Evolutionary conservation across 2,329 filamentous ascomycete genomes (phyloP).

Genomic region (Aaosphaeria pasadenensis): DNA sequence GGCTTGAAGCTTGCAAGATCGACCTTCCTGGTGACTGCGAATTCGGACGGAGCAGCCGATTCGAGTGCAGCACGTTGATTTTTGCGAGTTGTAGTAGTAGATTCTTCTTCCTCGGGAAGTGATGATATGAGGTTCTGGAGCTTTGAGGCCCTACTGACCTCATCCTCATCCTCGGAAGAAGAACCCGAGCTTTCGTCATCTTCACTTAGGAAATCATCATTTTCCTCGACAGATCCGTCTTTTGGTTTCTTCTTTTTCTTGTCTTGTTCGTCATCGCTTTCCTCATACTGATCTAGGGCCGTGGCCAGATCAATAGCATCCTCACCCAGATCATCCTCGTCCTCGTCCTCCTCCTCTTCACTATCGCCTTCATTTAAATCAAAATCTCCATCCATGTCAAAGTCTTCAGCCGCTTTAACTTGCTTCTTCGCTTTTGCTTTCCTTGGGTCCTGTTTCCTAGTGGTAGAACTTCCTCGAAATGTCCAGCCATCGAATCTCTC

Average conservation of each 20-base stretch:
- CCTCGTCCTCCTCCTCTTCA: slow-evolving; percentile 50
- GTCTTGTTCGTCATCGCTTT: slow-evolving; percentile 30
- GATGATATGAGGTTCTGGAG: slow-evolving; percentile 68
- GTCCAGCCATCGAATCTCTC: slow-evolving; percentile 78
- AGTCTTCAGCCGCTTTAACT: slow-evolving; percentile 25
- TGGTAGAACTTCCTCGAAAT: slow-evolving; percentile 57
- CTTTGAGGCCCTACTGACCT: slow-evolving; percentile 55
- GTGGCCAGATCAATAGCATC: slow-evolving; percentile 63
- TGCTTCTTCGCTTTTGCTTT: slow-evolving; percentile 39
- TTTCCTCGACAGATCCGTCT: slow-evolving; percentile 38
- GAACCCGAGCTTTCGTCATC: slow-evolving; percentile 47
- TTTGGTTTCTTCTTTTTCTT: slow-evolving; percentile 20
- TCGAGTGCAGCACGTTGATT: slow-evolving; percentile 49
- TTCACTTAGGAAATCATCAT: slow-evolving; percentile 52
- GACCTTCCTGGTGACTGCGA: slow-evolving; percentile 63
- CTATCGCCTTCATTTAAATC: slow-evolving; percentile 46
- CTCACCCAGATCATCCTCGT: slow-evolving; percentile 62
- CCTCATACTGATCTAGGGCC: slow-evolving; percentile 53
- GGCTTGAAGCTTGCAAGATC: slow-evolving; percentile 73
- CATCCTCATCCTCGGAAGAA: slow-evolving; percentile 48
- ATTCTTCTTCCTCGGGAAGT: slow-evolving; percentile 48
- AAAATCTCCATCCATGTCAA: slow-evolving; percentile 14
- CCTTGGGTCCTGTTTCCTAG: slow-evolving; percentile 50
- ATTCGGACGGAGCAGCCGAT: slow-evolving; percentile 60
- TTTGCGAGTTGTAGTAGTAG: slow-evolving; percentile 28